Base-by-base conservation (phyloP, 2,329 filamentous ascomycete species). In the Aspergillus oerlinghausenensis region DNA sequence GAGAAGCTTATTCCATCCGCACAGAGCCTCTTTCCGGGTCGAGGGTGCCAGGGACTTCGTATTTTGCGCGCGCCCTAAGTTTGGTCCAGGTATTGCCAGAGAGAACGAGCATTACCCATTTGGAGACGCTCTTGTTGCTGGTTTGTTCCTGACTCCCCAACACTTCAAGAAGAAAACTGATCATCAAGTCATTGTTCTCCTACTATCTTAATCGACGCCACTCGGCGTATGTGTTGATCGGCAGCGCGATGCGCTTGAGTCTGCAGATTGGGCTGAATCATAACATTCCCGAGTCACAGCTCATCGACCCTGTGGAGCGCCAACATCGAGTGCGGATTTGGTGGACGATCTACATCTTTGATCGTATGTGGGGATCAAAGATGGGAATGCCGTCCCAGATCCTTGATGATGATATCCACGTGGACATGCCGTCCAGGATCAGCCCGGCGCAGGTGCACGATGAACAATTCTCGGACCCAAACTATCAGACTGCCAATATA, bases 331-430 rank as follows among this genome's bases (percentile, higher is more conserved):
- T 73, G 29, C 63, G 71, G 19, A 70, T 74, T 25, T 74, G 71
- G 71, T 74, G 72, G 72, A 73, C 71, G 8, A 72, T 73, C 49
- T 74, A 73, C 57, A 72, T 71, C 21, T 73, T 72, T 42, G 71
- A 74, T 55, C 73, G 79, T 2, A 76, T 81, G 70, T 80, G 75
- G 73, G 77, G 77, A 3, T 77, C 78, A 0, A 78, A 80, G 49
- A 72, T 81, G 51, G 78, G 79, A 0, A 74, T 80, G 25, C 78
- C 80, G 0, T 73, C 78, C 6, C 77, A 78, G 42, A 76, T 82
- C 5, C 72, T 74, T 11, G 79, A 82, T 51, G 73, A 78, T 38
- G 79, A 80, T 19, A 80, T 76, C 45, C 73, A 75, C 38, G 64
- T 73, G 28, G 71, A 75, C 52, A 67, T 75, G 61, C 74, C 74